Evolutionary conservation across 352 stramenopile species (phyloP), one percentile per base, ranked within the genome.

Genomic region (Hyaloperonospora arabidopsidis): DNA sequence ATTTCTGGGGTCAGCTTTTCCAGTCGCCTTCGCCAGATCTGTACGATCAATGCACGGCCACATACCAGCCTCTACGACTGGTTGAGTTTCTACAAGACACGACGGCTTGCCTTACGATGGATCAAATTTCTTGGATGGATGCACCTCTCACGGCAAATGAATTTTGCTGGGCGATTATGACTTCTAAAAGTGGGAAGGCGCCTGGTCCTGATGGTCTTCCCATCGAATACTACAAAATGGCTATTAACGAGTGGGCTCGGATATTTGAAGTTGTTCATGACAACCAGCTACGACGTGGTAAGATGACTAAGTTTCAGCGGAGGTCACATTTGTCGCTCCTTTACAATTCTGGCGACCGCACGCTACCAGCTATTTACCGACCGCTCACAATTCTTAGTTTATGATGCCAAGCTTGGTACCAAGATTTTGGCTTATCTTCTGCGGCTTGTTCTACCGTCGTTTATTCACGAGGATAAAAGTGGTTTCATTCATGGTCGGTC

Each of bases 191-290:
- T 12, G 45, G 46, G 14, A 59, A 59, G 19, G 57, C 49, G 0
- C 49, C 43, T 3, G 56, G 49, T 4, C 49, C 55, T 0, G 56
- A 63, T 7, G 49, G 49, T 7, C 19, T 63, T 0, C 49, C 56
- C 0, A 54, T 58, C 7, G 49, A 63, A 13, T 64, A 64, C 45
- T 64, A 64, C 45, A 59, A 64, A 39, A 1, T 58, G 12, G 35
- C 28, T 2, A 35, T 49, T 1, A 45, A 12, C 19, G 23, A 45
- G 2, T 55, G 35, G 49, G 43, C 57, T 4, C 14, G 22, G 10
- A 63, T 58, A 10, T 58, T 51, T 25, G 44, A 58, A 43, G 44
- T 58, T 23, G 44, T 51, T 19, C 23, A 63, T 45, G 56, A 46
- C 11, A 45, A 32, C 38, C 38, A 44, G 19, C 38, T 44, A 2